Base-by-base conservation (phyloP, 106 monocot genomes). In the Phalaenopsis aphrodite region DNA sequence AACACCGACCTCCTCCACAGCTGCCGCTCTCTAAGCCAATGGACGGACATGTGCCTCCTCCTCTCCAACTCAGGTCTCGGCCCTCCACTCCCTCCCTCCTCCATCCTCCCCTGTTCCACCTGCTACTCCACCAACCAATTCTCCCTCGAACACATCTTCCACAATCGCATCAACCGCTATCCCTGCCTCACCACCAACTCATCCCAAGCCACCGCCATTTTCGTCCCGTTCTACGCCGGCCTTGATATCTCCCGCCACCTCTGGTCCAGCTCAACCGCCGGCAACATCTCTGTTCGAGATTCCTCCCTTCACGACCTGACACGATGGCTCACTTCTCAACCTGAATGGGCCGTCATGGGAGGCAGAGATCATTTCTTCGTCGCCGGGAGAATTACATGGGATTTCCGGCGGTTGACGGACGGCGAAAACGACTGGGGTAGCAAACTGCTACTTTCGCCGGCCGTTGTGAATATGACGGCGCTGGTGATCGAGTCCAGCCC, bases 1-100 rank as follows among this genome's bases (percentile, higher is more conserved):
- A 88, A 85, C 78, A 4, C 55, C 41, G 85, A 88, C 83, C 64
- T 83, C 47, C 80, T 88, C 75, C 21, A 38, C 19, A 73, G 81
- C 77, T 85, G 88, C 66, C 45, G 18, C 42, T 24, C 77, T 16
- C 81, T 85, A 16, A 83, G 81, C 78, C 24, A 5, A 21, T 88
- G 88, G 88, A 83, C 78, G 41, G 83, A 88, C 78, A 85, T 88
- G 88, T 88, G 88, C 83, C 55, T 15, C n/a, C 81, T 71, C 76
- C 42, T 42, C 23, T 30, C 81, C 83, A 85, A 85, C 83, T 64
- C 81, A 41, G 88, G 85, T 75, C 49, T 88, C 41, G 88, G 88
- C 52, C 88, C 81, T 11, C 78, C 65, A 9, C 81, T 89, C 75
- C 21, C 64, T 19, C 18, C 55, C 55, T 45, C 24, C 69, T 52